These are phyloP conservation scores for Fremontodendron californicum DNA, from an alignment of 345 rosid species.

Conservation along the genomic window DNA sequence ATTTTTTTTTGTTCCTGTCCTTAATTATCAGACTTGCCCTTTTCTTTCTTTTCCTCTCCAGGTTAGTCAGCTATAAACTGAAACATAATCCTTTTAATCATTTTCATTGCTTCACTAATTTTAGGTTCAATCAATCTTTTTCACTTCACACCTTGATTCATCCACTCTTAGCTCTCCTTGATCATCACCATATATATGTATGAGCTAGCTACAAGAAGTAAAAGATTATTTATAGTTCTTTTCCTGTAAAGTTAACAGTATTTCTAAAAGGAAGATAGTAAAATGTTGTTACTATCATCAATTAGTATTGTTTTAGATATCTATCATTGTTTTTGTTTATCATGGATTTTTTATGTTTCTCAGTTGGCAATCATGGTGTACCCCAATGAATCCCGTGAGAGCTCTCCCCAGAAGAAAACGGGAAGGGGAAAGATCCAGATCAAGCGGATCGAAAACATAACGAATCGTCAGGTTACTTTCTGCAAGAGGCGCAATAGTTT, in stretches of 20 bases:
- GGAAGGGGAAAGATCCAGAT: slow-evolving; percentile 99
- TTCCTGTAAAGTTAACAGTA: background rate
- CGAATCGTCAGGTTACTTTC: slow-evolving; percentile 96
- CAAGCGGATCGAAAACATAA: slow-evolving; percentile 99
- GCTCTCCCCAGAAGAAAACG: slow-evolving; percentile 60
- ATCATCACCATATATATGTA: background rate
- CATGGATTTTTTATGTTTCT: background rate
- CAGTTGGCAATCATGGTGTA: slow-evolving; percentile 27
- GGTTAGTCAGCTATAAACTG: slow-evolving; percentile 37
- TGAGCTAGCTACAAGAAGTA: no score
- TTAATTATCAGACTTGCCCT: background rate
- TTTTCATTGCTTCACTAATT: slow-evolving; percentile 39
- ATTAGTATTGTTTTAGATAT: background rate
- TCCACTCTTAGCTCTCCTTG: background rate
- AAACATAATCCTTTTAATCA: slow-evolving; percentile 28
- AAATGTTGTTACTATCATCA: background rate
- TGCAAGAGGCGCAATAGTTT: slow-evolving; percentile 93
- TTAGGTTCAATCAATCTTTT: slow-evolving; percentile 24
- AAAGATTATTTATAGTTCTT: background rate
- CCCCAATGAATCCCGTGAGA: slow-evolving; percentile 37
- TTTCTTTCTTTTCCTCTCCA: slow-evolving; percentile 19
- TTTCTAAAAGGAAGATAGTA: background rate
- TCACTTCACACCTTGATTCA: background rate
- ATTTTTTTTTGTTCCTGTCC: slow-evolving; percentile 8
- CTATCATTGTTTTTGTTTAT: background rate